phyloP scores from a whole-genome alignment of 2,329 filamentous ascomycete species.

The Cryphonectria nitschkei region DNA sequence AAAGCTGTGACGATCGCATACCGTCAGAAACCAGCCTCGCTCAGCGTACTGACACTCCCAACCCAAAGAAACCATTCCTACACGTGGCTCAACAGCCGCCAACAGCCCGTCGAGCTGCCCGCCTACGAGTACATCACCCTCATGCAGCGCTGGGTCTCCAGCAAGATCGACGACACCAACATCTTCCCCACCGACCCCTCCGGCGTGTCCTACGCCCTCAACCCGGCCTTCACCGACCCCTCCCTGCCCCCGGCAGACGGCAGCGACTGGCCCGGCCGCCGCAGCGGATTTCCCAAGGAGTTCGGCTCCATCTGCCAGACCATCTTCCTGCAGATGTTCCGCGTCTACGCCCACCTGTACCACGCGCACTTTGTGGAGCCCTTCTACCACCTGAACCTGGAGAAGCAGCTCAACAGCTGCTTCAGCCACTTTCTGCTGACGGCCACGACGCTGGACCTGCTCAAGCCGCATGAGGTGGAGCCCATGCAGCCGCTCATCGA shows the following conservation, averaged over 20 bases:
- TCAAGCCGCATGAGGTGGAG: conserved; percentile 78
- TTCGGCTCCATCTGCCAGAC: conserved; percentile 80
- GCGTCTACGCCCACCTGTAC: conserved; percentile 87
- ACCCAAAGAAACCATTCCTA: conserved; percentile 69
- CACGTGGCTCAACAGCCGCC: conserved; percentile 80
- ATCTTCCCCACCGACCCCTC: conserved; percentile 79
- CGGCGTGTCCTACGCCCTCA: conserved; percentile 56
- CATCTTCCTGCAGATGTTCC: conserved; percentile 88
- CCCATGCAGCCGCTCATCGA: conserved; percentile 83
- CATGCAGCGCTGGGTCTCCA: conserved; percentile 84
- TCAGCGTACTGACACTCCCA: background rate
- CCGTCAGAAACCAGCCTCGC: background rate
- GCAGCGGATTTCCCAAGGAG: conserved; percentile 77
- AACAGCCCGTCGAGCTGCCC: conserved; percentile 76
- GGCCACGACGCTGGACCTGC: conserved; percentile 68
- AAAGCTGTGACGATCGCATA: background rate
- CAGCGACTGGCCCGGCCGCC: conserved; percentile 75
- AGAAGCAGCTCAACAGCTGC: conserved; percentile 72
- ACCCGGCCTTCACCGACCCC: conserved; percentile 46
- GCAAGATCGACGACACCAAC: conserved; percentile 76
- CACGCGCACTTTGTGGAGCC: conserved; percentile 79
- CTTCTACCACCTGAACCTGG: conserved; percentile 70
- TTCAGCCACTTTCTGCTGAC: conserved; percentile 74
- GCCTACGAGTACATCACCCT: conserved; percentile 82
- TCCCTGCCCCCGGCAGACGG: conserved; percentile 46